Evolutionary conservation across 805 yeast genomes (phyloP), one percentile per base, ranked within the genome.

Genomic region (Blastobotrys chiropterorum): DNA sequence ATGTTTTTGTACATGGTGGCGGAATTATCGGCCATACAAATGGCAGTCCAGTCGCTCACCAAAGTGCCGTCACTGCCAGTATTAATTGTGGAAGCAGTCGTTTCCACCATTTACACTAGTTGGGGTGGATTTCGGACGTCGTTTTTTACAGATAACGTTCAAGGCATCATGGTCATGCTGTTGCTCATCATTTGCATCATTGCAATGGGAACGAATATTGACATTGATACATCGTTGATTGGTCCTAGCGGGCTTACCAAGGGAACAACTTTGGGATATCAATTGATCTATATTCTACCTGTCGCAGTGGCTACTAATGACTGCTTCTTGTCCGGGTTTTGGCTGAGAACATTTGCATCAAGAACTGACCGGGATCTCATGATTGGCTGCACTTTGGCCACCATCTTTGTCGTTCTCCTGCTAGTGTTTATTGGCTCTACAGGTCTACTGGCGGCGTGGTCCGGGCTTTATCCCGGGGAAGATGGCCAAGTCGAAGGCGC

Each of bases 341-440:
- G 98, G 98, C 72, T 90, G 55, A 76, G 98, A 63, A 87, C 98
- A 0, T 90, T 90, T 72, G 96, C 98, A 3, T 83, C 96, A 4
- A 80, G 80, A 57, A 72, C 88, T 6, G 81, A 90, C 68, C 79
- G 74, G 57, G 96, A 90, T 63, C 75, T 90, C 60, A 67, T 78
- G 67, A 78, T 87, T 58, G 95, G 94, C 21, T 80, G 90, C 50
- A 74, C 83, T 2, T 71, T 90, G 54, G 96, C 97, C 0, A 77
- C 90, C 0, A 66, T 86, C 52, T 77, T 85, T 19, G 72, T 82
- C 44, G 79, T 85, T 52, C 72, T 75, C 13, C 74, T 89, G 53
- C 80, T 84, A 55, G 79, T 86, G 0, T 73, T 89, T 46, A 81
- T 85, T 44, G 98, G 97, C 17, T 73, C 82, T 48, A 79, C 96